phyloP scores from a whole-genome alignment of 257 asterid species.

The Anisodus tanguticus region DNA sequence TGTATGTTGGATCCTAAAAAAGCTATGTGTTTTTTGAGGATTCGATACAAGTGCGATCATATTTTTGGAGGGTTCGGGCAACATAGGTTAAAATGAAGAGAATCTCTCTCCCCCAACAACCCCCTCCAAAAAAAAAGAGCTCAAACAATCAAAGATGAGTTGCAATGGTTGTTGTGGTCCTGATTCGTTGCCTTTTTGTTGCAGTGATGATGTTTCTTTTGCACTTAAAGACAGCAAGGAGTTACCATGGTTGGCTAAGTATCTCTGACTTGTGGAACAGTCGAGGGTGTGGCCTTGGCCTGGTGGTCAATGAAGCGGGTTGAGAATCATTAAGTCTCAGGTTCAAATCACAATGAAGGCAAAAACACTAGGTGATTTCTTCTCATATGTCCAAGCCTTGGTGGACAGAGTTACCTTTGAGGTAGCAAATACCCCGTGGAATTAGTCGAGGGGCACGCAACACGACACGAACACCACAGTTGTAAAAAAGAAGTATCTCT shows the following conservation, averaged over 20 bases:
- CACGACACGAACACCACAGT: not conserved
- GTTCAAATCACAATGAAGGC: not conserved
- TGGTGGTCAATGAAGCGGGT: not conserved
- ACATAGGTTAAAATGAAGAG: too few relatives aligned
- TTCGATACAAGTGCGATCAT: too few relatives aligned
- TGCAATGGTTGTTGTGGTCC: not conserved
- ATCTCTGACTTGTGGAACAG: conserved; percentile 43
- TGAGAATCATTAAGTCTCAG: not conserved
- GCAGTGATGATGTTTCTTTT: conserved; percentile 92
- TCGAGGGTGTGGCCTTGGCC: too few relatives aligned
- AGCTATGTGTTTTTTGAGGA: too few relatives aligned
- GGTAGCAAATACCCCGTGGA: not conserved
- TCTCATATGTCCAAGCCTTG: not conserved
- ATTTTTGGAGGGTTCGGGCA: too few relatives aligned
- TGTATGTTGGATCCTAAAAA: too few relatives aligned
- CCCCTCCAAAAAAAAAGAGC: too few relatives aligned
- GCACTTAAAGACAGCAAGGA: conserved; percentile 91
- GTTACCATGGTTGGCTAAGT: conserved; percentile 86
- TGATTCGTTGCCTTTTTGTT: conserved; percentile 19
- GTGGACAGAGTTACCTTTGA: not conserved
- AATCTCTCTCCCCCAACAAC: too few relatives aligned
- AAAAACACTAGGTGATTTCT: not conserved
- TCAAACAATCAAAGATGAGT: not conserved
- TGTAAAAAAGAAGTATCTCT: not conserved
- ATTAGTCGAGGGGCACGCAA: not conserved